Evolutionary conservation across 768 basidiomycete species (phyloP).

Genomic region (Lactifluus pinguis): DNA sequence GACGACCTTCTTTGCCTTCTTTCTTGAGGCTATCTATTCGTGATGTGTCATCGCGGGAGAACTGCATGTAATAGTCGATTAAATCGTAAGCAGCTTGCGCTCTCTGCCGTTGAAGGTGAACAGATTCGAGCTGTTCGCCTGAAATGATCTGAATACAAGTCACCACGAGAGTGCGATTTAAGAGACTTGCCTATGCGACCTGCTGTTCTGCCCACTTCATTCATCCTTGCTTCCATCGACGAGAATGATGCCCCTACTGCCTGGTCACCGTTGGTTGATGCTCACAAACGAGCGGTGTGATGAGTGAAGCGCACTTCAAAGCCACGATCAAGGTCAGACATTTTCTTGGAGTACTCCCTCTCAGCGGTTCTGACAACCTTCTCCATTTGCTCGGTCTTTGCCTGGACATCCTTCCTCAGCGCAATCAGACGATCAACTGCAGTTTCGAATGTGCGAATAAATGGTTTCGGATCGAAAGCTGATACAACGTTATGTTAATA

Average conservation of each 20-base stretch:
- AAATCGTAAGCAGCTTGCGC: slow-evolving; percentile 93
- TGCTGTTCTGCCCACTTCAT: slow-evolving; percentile 87
- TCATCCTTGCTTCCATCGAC: slow-evolving; percentile 86
- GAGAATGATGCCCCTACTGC: slow-evolving; percentile 81
- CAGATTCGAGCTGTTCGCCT: slow-evolving; percentile 95
- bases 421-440: slow-evolving; percentile 84
- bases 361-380: slow-evolving; percentile 83
- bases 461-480: slow-evolving; percentile 95
- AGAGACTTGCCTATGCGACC: slow-evolving; percentile 72
- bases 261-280: slow-evolving; percentile 32
- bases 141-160: slow-evolving; percentile 7
- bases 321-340: slow-evolving; percentile 85
- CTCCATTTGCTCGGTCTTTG: slow-evolving; percentile 87
- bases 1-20: slow-evolving; percentile 82
- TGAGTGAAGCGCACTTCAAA: slow-evolving; percentile 63
- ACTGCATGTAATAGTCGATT: slow-evolving; percentile 89
- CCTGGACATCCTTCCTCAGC: slow-evolving; percentile 82
- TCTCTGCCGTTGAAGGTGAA: slow-evolving; percentile 84
- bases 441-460: slow-evolving; percentile 85
- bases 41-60: slow-evolving; percentile 71
- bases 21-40: slow-evolving; percentile 70
- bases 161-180: background rate
- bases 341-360: slow-evolving; percentile 88
- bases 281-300: background rate
- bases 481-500: background rate